phyloP scores from a whole-genome alignment of 2,329 filamentous ascomycete species.

The Alternaria consortialis region DNA sequence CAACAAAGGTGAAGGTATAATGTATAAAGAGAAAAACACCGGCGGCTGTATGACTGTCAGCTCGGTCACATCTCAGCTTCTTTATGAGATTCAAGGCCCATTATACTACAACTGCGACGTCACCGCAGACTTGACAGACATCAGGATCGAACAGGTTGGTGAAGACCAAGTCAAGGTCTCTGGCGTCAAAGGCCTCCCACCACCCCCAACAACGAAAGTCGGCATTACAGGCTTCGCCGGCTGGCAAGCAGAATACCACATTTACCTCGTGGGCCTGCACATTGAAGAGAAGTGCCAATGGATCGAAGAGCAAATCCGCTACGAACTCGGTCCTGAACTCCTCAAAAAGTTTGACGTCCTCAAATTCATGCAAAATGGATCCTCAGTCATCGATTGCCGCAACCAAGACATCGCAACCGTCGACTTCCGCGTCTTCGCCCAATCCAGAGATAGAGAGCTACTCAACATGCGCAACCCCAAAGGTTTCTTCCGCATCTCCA shows the following conservation, averaged over 20 bases:
- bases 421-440: constrained; percentile 58
- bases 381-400: constrained; percentile 48
- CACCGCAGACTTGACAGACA: constrained; percentile 32
- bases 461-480: constrained; percentile 50
- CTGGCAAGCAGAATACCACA: constrained; percentile 58
- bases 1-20: constrained; percentile 26
- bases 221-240: constrained; percentile 58
- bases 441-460: constrained; percentile 56
- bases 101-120: constrained; percentile 61
- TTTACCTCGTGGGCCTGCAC: constrained; percentile 57
- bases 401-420: constrained; percentile 61
- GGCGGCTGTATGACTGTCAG: constrained; percentile 52
- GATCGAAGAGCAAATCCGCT: constrained; percentile 51
- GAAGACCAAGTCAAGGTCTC: constrained; percentile 53
- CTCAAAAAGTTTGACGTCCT: constrained; percentile 49
- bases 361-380: constrained; percentile 54
- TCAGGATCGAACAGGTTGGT: constrained; percentile 52
- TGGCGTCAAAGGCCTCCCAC: constrained; percentile 54
- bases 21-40: constrained; percentile 45
- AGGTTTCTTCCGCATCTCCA: constrained; percentile 53
- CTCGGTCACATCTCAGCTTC: constrained; percentile 61
- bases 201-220: constrained; percentile 60
- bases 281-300: constrained; percentile 56
- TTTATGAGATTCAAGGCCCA: constrained; percentile 52
- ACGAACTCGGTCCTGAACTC: constrained; percentile 50